phyloP scores from a whole-genome alignment of 2,329 filamentous ascomycete genomes.

The Monosporascus sp. region DNA sequence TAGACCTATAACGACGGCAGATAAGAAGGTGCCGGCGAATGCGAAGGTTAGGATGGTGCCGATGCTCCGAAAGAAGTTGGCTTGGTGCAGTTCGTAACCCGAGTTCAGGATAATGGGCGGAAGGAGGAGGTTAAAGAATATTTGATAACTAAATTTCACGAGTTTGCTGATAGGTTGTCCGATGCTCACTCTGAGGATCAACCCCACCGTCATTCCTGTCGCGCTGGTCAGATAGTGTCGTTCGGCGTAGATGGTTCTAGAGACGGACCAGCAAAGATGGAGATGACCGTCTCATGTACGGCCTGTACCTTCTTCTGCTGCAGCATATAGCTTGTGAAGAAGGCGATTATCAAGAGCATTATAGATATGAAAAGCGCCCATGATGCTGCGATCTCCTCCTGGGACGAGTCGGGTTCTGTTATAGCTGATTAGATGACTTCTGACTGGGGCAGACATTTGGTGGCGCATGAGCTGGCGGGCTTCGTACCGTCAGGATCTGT shows the following conservation, averaged over 20 bases:
- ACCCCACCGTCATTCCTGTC: conserved; percentile 87
- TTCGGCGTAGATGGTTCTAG: conserved; percentile 1
- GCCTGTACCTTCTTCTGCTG: conserved; percentile 97
- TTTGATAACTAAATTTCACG: conserved; percentile 97
- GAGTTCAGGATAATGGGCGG: conserved; percentile 96
- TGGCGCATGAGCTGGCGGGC: conserved; percentile 6
- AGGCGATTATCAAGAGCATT: conserved; percentile 83
- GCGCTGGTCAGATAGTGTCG: conserved; percentile 1
- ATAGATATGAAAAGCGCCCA: conserved; percentile 98
- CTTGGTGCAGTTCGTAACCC: conserved; percentile 95
- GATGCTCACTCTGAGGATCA: conserved; percentile 77
- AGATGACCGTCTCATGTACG: conserved; percentile 95
- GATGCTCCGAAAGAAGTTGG: conserved; percentile 98
- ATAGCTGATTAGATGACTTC: conserved; percentile 14
- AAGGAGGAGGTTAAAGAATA: conserved; percentile 99
- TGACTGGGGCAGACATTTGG: conserved; percentile 2
- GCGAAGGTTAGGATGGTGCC: conserved; percentile 96
- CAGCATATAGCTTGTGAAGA: conserved; percentile 95
- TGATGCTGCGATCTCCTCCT: conserved; percentile 93
- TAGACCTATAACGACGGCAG: conserved; percentile 85
- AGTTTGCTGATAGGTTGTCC: conserved; percentile 81
- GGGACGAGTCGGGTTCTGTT: conserved; percentile 70
- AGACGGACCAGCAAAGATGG: conserved; percentile 80
- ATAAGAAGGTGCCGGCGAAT: conserved; percentile 95
- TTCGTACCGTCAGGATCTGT: conserved; percentile 41